phyloP scores from a whole-genome alignment of 139 green algal species.

The Chlorella ohadii region DNA sequence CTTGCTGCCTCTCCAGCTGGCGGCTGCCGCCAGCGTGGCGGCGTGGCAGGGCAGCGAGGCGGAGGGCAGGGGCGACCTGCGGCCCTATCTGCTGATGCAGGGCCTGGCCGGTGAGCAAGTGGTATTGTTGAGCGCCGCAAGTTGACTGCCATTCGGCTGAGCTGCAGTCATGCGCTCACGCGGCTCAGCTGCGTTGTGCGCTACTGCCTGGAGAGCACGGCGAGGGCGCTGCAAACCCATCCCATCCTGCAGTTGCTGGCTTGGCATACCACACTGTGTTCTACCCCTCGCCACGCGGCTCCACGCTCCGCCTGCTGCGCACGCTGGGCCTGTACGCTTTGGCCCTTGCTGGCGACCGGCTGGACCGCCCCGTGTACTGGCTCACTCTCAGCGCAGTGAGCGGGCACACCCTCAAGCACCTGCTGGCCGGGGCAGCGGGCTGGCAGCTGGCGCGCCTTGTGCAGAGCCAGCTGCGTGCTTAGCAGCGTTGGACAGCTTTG shows the following conservation, averaged over 20 bases:
- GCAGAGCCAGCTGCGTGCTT: background rate
- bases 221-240: no score
- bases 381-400: background rate
- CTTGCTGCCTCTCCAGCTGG: background rate
- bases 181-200: no score
- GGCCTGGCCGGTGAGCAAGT: background rate
- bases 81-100: slow-evolving; percentile 1
- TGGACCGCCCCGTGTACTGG: background rate
- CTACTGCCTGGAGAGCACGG: no score
- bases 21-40: background rate
- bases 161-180: no score
- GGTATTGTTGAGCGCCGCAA: background rate
- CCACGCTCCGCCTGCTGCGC: background rate
- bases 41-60: slow-evolving; percentile 12
- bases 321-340: background rate
- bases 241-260: background rate
- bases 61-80: slow-evolving; percentile 6
- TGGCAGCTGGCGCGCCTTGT: background rate
- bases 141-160: background rate
- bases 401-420: slow-evolving; percentile 18
- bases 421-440: background rate
- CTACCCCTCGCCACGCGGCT: background rate
- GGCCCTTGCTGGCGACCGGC: background rate
- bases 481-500: no score
- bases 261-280: background rate